These are phyloP conservation scores for Kwoniella sp. DNA, from an alignment of 768 basidiomycete genomes.

Conservation along the genomic window DNA sequence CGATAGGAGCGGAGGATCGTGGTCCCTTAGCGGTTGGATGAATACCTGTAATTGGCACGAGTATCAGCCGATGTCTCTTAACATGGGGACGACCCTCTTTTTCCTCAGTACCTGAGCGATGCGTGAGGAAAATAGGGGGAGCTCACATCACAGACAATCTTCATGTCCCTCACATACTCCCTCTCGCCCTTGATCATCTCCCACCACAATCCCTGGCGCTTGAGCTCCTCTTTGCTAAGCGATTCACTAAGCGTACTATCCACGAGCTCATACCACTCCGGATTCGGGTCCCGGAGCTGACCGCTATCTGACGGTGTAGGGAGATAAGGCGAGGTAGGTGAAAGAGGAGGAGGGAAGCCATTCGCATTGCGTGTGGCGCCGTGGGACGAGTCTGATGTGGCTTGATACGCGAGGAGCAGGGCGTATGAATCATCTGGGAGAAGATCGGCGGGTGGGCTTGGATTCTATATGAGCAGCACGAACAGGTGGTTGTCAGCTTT, in stretches of 20 bases:
- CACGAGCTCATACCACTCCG: constrained; percentile 53
- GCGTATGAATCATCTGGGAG: constrained; percentile 38
- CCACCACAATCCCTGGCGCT: constrained; percentile 49
- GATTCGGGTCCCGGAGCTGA: constrained; percentile 22
- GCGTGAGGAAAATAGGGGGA: background rate
- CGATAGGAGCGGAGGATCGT: constrained; percentile 36
- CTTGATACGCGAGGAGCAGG: constrained; percentile 44
- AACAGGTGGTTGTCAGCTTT: background rate
- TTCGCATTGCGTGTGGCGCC: constrained; percentile 3
- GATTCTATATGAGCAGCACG: background rate
- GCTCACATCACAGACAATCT: constrained; percentile 43
- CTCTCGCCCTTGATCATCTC: constrained; percentile 49
- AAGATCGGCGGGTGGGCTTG: constrained; percentile 18
- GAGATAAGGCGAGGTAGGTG: constrained; percentile 3
- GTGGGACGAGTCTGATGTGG: constrained; percentile 28
- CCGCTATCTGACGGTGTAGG: constrained; percentile 21
- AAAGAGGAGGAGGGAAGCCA: background rate
- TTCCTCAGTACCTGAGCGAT: background rate
- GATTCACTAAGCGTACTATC: constrained; percentile 31
- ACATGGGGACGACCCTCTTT: background rate
- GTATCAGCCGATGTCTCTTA: background rate
- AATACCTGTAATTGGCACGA: constrained; percentile 29
- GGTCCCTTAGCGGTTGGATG: constrained; percentile 36
- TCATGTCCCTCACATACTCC: constrained; percentile 48
- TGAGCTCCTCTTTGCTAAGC: constrained; percentile 36